These are phyloP conservation scores for Rutstroemia sp. DNA, from an alignment of 2,329 filamentous ascomycete species.

Conservation along the genomic window DNA sequence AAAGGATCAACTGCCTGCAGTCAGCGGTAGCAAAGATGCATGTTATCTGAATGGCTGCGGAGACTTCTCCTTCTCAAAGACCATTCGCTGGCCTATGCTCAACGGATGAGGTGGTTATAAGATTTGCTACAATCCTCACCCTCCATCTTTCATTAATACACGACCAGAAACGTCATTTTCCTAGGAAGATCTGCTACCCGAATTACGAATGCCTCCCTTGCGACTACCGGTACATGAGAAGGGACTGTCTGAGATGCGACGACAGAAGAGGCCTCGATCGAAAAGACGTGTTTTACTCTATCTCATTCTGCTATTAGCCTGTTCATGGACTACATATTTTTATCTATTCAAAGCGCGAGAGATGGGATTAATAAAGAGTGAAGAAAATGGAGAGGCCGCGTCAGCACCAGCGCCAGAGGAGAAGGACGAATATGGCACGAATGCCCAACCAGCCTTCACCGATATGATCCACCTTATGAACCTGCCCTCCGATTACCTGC, in stretches of 20 bases:
- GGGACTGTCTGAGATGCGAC: not conserved
- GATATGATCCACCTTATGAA: conserved; percentile 26
- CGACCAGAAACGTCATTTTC: not conserved
- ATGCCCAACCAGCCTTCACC: conserved; percentile 17
- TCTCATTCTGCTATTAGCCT: conserved; percentile 3
- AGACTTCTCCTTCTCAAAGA: not conserved
- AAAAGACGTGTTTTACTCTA: conserved; percentile 1
- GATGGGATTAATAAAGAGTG: not conserved
- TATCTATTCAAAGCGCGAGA: not conserved
- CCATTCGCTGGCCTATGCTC: conserved; percentile 5
- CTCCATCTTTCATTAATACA: not conserved
- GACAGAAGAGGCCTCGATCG: not conserved
- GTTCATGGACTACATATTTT: conserved; percentile 1
- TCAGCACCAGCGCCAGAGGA: not conserved
- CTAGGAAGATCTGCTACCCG: not conserved
- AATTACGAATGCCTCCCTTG: not conserved
- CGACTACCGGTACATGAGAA: not conserved
- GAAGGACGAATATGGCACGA: conserved; percentile 11
- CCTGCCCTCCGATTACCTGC: conserved; percentile 23
- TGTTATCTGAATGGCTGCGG: not conserved
- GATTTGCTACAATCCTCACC: not conserved
- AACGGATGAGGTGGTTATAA: not conserved
- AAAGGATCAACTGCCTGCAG: no score
- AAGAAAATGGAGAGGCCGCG: not conserved
- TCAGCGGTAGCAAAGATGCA: no score